Evolutionary conservation across 2,329 filamentous ascomycete species (phyloP), one percentile per base, ranked within the genome.

Genomic region (Pyricularia pennisetigena): DNA sequence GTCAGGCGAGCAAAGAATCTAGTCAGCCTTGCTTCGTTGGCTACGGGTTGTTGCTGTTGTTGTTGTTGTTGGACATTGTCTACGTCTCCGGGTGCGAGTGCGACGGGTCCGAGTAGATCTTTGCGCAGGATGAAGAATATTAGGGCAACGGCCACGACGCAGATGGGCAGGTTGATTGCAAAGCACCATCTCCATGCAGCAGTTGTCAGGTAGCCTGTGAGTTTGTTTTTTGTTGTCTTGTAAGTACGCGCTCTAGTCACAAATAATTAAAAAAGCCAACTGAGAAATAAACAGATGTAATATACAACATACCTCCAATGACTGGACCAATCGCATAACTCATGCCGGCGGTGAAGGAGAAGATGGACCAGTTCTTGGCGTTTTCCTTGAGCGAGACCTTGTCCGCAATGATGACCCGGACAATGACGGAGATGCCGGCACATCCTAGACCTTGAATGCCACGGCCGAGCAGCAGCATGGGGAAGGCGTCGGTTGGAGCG

Each of bases 131-230:
- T 71, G 68, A 88, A 75, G 72, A 85, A 85, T 66, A 86, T 80
- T 59, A 86, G 69, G n/a, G 84, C 65, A 49, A 89, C 79, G 6
- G 82, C 83, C 24, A 84, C 72, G 3, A 81, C 78, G 1, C 79
- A 82, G 61, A 88, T 80, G 20, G 86, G 86, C n/a, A 88, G 79
- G 70, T 85, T 86, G 68, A 90, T 82, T 54, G 83, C 86, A 74
- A 91, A 91, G 73, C 86, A 88, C 82, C 89, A 91, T 66, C 88
- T 79, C 88, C 88, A 91, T 70, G 81, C 83, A 4, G 80, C 76
- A 49, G 80, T 88, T 90, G 84, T 83, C 9, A 87, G 78, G 70
- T 84, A 85, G 16, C 67, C 66, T 67, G 54, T 20, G 0, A n/a
- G 10, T n/a, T 9, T 24, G 3, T 12, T 14, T 32, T 41, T 65